Evolutionary conservation across 2,329 filamentous ascomycete species (phyloP), one percentile per base, ranked within the genome.

Genomic region (Fusarium keratoplasticum): DNA sequence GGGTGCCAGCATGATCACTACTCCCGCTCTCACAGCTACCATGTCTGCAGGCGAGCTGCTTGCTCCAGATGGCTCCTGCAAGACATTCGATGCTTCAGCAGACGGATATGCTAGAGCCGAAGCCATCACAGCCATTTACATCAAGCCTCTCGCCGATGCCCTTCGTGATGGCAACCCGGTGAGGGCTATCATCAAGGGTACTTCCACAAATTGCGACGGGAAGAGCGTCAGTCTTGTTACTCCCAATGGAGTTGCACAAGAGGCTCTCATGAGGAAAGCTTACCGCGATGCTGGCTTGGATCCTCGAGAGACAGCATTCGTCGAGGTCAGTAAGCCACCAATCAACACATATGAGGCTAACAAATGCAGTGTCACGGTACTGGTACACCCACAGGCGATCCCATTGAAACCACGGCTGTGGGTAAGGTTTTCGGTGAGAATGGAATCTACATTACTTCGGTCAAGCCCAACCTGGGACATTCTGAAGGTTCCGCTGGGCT

Each of bases 381-480:
- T 4, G 77, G 77, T 18, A 79, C 77, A 3, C 40, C 69, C 0
- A 69, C 67, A 0, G 77, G 77, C 7, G 72, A 76, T 4, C 70
- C 74, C 6, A 67, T 76, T 11, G 72, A 76, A 20, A 11, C 66
- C 0, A 60, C 62, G 1, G 73, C 73, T 0, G 65, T 70, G 5
- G 65, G 65, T 0, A 59, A 40, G 1, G 67, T 70, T 2, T 70
- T 70, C 47, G 67, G 59, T 0, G 29, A 40, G 2, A 29, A 62
- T 44, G 1, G 18, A 0, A 11, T 54, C 31, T 44, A 22, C 2
- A 31, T 69, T 52, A 42, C 59, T 3, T 38, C 65, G n/a, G 55
- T 87, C 6, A 87, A 87, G 54, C 83, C 85, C 0, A 76, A 87
- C 44, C 82, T 87, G 16, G 78, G 80, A 1, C 80, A 81, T 33